Percentiles rank a stretch among this genome's conserved stretches.
phyloP scores from a whole-genome alignment of 495 filamentous ascomycete species.

The Platismatia glauca region DNA sequence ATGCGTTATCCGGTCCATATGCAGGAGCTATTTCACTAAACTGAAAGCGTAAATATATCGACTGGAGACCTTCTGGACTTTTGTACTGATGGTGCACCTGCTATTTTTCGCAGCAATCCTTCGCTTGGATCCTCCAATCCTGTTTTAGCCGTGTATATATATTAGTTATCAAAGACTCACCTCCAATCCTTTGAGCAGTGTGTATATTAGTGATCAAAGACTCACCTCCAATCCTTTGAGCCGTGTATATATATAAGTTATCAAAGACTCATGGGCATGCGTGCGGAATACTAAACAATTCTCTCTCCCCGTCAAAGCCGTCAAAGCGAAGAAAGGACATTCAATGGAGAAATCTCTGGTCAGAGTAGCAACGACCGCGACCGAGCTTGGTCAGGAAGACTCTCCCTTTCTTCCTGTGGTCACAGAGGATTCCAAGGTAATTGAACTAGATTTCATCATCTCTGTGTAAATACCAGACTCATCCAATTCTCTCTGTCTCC shows the following conservation, averaged over 20 bases:
- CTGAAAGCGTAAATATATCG: neutral
- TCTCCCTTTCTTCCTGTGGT: slow-evolving; percentile 1
- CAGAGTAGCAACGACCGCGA: neutral
- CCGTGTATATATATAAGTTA: neutral
- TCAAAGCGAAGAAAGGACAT: neutral
- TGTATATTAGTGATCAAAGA: too few species aligned
- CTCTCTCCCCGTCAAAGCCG: neutral
- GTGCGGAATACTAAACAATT: neutral
- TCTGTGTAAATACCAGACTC: neutral
- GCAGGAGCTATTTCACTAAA: neutral
- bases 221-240: neutral
- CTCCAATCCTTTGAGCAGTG: neutral
- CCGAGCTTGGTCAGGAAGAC: neutral
- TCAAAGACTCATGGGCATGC: neutral
- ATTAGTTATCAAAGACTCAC: neutral
- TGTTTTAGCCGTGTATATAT: neutral
- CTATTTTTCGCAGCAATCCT: neutral
- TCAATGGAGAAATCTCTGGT: neutral
- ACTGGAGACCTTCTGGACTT: neutral
- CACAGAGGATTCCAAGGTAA: slow-evolving; percentile 5
- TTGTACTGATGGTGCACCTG: neutral
- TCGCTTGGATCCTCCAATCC: neutral
- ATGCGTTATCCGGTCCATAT: neutral
- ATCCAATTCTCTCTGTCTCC: neutral
- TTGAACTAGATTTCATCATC: neutral